These are phyloP conservation scores for Lotus japonicus DNA, from an alignment of 306 rosid genomes.

Conservation along the genomic window DNA sequence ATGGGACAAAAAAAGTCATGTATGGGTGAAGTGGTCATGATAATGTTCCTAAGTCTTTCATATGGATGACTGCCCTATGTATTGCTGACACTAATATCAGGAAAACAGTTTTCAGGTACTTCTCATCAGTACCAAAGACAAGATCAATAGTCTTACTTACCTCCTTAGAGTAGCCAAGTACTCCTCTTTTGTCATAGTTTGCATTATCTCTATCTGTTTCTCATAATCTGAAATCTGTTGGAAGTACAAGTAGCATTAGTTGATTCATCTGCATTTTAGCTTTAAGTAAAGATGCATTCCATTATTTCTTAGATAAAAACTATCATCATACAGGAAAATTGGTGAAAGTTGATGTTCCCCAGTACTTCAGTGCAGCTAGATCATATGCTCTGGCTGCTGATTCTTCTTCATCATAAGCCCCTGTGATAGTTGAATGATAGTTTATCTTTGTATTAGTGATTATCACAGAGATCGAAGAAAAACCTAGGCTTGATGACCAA, in stretches of 20 bases:
- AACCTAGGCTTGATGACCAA: not conserved
- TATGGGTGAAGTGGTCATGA: not conserved
- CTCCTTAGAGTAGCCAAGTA: slow-evolving; percentile 77
- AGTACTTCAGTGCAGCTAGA: slow-evolving; percentile 73
- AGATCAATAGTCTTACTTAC: slow-evolving; percentile 24
- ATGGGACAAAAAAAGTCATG: not conserved
- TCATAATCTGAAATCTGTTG: slow-evolving; percentile 56
- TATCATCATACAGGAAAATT: slow-evolving; percentile 50
- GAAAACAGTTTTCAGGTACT: not conserved
- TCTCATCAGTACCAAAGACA: not conserved
- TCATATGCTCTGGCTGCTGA: slow-evolving; percentile 85
- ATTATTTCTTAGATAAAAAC: not conserved
- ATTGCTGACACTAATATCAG: not conserved
- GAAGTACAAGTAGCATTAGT: not conserved
- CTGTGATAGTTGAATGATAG: slow-evolving; percentile 18
- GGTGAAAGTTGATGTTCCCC: slow-evolving; percentile 73
- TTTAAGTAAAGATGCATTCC: not conserved
- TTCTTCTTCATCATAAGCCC: slow-evolving; percentile 82
- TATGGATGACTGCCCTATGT: not conserved
- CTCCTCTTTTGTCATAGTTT: slow-evolving; percentile 70
- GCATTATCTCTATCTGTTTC: slow-evolving; percentile 60
- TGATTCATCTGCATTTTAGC: slow-evolving; percentile 4
- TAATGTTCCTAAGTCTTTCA: not conserved
- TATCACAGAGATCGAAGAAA: not conserved
- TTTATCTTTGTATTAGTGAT: not conserved